phyloP scores from a whole-genome alignment of 179 eudicot genomes.

The Patellifolia procumbens region DNA sequence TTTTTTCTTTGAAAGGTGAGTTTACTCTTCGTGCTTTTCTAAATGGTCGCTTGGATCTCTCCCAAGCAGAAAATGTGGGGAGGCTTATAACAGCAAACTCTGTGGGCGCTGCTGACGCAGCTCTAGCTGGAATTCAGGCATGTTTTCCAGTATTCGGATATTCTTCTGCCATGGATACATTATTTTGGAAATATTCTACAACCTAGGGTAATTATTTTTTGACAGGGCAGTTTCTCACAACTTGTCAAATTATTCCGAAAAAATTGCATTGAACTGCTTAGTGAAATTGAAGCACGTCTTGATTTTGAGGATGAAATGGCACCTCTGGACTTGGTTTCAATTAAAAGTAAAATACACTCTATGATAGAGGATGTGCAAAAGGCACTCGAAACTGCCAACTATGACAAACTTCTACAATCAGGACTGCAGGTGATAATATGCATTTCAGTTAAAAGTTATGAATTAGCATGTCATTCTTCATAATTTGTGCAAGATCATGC shows the following conservation, averaged over 20 bases:
- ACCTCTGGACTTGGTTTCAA: constrained; percentile 52
- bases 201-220: neutral
- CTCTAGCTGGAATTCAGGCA: constrained; percentile 95
- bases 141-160: constrained; percentile 18
- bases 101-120: constrained; percentile 90
- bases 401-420: constrained; percentile 86
- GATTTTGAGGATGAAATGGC: constrained; percentile 99
- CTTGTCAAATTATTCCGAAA: constrained; percentile 71
- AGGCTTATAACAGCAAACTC: constrained; percentile 85
- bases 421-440: constrained; percentile 71
- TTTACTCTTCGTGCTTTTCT: constrained; percentile 97
- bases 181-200: neutral
- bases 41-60: constrained; percentile 93
- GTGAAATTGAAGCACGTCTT: constrained; percentile 96
- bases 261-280: constrained; percentile 80
- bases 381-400: constrained; percentile 84
- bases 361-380: constrained; percentile 64
- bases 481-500: neutral
- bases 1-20: constrained; percentile 56
- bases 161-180: constrained; percentile 15
- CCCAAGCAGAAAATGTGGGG: constrained; percentile 94
- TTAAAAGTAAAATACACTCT: constrained; percentile 43
- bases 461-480: constrained; percentile 8
- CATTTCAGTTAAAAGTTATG: neutral
- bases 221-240: constrained; percentile 92